Base-by-base conservation (phyloP, 768 basidiomycete species). In the Leccinellum luteum region DNA sequence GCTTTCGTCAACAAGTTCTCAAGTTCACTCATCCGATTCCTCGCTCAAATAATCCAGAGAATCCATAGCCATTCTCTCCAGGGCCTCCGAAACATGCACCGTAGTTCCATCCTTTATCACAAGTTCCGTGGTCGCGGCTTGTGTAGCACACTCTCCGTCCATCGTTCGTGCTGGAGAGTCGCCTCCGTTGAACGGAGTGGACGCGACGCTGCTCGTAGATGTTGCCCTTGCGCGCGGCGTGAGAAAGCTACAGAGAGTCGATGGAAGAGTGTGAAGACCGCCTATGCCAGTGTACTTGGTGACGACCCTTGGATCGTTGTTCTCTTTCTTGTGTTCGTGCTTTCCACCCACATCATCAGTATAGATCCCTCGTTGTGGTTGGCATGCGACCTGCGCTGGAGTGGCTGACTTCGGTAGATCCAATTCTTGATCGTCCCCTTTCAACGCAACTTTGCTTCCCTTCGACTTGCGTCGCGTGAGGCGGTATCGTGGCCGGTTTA, bases 61-160 rank as follows among this genome's bases (percentile, higher is more conserved):
- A 57, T 63, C 59, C 30, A 71, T 59, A 9, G 31, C 67, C 67
- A 70, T 70, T 51, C 63, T 69, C 28, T 44, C 69, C 38, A 71
- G 53, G 3, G 60, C 65, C 55, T 65, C 59, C 63, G 45, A 61
- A 34, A 70, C 57, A 10, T 19, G 35, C 27, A 62, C 56, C 8
- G 60, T 19, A 27, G 51, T 17, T 14, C 57, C 57, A 14, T 65
- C 50, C n/a, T 15, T 45, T 13, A n/a, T 28, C 12, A 15, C 30
- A 12, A 51, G 5, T 9, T 38, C 47, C 41, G 17, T 44, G 17
- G 25, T 48, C 34, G 19, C n/a, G 8, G 30, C 38, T 1, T 41
- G 30, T 43, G 34, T 13, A 19, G n/a, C 15, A 27, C 13, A 34
- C 25, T 43, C 52, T 4, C 17, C 52, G 13, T 0, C 4, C 14